These are phyloP conservation scores for Picea abies DNA, from an alignment of 83 land plant species.

Conservation along the genomic window DNA sequence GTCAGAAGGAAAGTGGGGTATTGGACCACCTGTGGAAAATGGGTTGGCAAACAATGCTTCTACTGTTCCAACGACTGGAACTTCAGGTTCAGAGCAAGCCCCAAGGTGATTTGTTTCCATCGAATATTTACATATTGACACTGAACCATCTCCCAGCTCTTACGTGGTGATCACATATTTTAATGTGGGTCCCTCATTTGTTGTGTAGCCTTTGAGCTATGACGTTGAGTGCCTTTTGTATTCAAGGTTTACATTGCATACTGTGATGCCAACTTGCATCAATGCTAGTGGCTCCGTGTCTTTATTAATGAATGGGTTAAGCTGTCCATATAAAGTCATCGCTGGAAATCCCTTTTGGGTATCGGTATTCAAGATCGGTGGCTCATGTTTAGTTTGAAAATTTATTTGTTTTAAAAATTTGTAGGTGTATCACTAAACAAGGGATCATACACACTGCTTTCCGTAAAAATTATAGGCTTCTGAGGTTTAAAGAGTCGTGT, in stretches of 20 bases:
- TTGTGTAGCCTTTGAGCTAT: conserved; percentile 6
- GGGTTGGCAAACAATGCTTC: conserved; percentile 66
- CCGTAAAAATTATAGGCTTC: conserved; percentile 2
- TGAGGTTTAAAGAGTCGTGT: not conserved
- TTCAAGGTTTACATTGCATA: conserved; percentile 1
- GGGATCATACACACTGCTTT: conserved; percentile 4
- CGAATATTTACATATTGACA: not conserved
- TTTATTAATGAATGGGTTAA: conserved; percentile 12
- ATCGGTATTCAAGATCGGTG: not conserved
- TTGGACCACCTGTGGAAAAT: conserved; percentile 61
- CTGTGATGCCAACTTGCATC: conserved; percentile 11
- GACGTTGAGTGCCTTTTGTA: conserved; percentile 4
- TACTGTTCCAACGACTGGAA: conserved; percentile 54
- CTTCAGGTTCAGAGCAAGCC: conserved; percentile 72
- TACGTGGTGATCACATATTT: not conserved
- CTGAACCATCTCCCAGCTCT: not conserved
- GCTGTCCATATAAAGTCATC: conserved; percentile 9
- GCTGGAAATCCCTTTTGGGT: not conserved
- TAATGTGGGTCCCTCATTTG: conserved; percentile 8
- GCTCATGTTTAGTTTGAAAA: conserved; percentile 3
- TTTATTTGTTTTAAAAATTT: conserved; percentile 10
- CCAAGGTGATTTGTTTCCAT: conserved; percentile 40
- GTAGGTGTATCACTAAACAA: not conserved
- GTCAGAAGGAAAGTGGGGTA: conserved; percentile 63
- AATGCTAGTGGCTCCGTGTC: conserved; percentile 11